Base-by-base conservation (phyloP, 2,329 filamentous ascomycete genomes). In the Neofusicoccum umdonicola region DNA sequence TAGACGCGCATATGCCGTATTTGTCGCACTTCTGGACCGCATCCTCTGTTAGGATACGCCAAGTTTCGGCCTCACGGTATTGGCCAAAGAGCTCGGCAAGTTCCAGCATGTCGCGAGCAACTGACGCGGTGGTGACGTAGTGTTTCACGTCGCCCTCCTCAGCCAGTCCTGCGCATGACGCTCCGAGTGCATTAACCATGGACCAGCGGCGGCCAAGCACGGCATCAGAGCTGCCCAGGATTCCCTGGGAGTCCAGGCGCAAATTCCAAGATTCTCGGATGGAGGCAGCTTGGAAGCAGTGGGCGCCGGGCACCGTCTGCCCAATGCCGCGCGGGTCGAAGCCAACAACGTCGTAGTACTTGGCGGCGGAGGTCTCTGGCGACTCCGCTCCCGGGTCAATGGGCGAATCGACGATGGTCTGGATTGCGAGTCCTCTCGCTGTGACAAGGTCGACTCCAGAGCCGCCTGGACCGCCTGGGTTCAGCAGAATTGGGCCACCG, bases 61-160 rank as follows among this genome's bases (percentile, higher is more conserved):
- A 57, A 1, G 67, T 71, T 65, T 74, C 68, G 11, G 64, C 54
- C 11, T 69, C 70, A 27, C 74, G 67, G 70, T 73, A 80, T 31
- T 78, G 73, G 7, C 75, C 79, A 47, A 81, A 75, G 37, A 69
- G 74, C 66, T 84, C 82, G 11, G 80, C 73, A 41, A 84, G 76
- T 45, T 79, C 77, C 7, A 84, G 70, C 80, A 84, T 83, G 66
- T 85, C 82, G 44, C 78, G 72, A 1, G 80, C 82, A 2, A 81
- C 80, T 27, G 77, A 79, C 1, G 81, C 79, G 0, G 82, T 84
- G 15, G 78, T 79, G 51, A 81, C 72, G 68, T 80, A 81, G 54
- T 76, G 71, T 66, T 77, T 77, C 67, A 81, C 79, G 44, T 80
- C 77, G 44, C 70, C 71, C 5, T 68, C 67, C 1, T 69, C 69